A percentile compares a stretch with the other conserved stretches of the same genome.
These are phyloP conservation scores for Sutorius australiensis DNA, from an alignment of 768 basidiomycete species.

Conservation along the genomic window DNA sequence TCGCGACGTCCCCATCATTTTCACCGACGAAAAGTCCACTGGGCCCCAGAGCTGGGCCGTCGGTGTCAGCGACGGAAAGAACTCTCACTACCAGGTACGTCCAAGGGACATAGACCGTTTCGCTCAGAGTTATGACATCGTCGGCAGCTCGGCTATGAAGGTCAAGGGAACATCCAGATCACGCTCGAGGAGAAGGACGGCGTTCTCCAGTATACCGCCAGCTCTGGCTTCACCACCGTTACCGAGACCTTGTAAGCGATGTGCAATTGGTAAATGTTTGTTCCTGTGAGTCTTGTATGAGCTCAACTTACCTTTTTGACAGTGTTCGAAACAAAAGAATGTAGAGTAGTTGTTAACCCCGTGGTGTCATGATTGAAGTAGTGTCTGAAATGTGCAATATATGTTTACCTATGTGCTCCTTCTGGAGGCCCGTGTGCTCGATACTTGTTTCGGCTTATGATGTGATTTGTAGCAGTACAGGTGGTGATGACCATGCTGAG, in stretches of 20 bases:
- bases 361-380: no score
- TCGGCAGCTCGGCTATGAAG: background rate
- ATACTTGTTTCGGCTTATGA: no score
- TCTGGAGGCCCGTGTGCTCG: no score
- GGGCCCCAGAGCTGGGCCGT: background rate
- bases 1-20: background rate
- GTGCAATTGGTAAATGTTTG: background rate
- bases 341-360: no score
- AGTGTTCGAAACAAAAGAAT: no score
- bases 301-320: no score
- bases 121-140: background rate
- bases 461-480: no score
- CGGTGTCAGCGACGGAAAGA: background rate
- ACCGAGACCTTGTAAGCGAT: background rate
- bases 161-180: background rate
- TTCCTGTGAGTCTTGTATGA: no score
- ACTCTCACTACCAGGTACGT: background rate
- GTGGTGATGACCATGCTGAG: no score
- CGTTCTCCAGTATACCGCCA: background rate
- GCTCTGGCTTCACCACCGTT: background rate
- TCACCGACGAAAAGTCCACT: background rate
- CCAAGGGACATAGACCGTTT: no score
- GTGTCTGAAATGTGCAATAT: no score
- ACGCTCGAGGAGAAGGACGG: background rate
- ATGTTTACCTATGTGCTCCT: no score